A percentile compares a stretch with the other conserved stretches of the same genome.
Conservation (phyloP, 2,329 filamentous ascomycete species). For the Ilyonectria robusta region DNA sequence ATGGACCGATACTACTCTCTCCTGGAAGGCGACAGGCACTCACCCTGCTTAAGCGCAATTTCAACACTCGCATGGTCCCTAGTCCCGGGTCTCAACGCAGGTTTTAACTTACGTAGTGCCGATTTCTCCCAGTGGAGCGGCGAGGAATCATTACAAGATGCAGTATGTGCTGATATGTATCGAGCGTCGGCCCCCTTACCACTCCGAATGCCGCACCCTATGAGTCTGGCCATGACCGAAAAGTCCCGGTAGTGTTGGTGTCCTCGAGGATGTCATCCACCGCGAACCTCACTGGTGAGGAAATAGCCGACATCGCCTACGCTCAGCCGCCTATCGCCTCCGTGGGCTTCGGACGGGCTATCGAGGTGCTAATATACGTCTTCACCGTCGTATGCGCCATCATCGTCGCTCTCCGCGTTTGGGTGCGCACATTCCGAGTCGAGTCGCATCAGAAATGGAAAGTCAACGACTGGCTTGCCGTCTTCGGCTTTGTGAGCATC, state of each 20-base stretch:
- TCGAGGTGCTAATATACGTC: slow-evolving; percentile 28
- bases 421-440: slow-evolving; percentile 17
- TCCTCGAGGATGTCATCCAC: slow-evolving; percentile 22
- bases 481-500: slow-evolving; percentile 32
- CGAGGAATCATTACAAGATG: background rate
- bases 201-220: background rate
- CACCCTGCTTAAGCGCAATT: background rate
- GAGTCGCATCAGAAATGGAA: slow-evolving; percentile 20
- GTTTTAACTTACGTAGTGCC: background rate
- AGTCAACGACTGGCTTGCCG: slow-evolving; percentile 33
- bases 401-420: slow-evolving; percentile 16
- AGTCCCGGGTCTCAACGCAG: background rate
- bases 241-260: background rate
- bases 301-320: slow-evolving; percentile 28
- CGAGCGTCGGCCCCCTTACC: background rate
- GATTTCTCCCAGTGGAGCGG: background rate
- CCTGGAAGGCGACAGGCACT: background rate
- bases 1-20: background rate
- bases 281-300: slow-evolving; percentile 22
- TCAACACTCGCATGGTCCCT: background rate
- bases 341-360: slow-evolving; percentile 12
- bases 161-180: slow-evolving; percentile 2
- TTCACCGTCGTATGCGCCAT: slow-evolving; percentile 22
- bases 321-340: slow-evolving; percentile 18
- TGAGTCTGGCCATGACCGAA: background rate